Conservation (phyloP, 2,329 filamentous ascomycete species). For the Colletotrichum endophyticum region DNA sequence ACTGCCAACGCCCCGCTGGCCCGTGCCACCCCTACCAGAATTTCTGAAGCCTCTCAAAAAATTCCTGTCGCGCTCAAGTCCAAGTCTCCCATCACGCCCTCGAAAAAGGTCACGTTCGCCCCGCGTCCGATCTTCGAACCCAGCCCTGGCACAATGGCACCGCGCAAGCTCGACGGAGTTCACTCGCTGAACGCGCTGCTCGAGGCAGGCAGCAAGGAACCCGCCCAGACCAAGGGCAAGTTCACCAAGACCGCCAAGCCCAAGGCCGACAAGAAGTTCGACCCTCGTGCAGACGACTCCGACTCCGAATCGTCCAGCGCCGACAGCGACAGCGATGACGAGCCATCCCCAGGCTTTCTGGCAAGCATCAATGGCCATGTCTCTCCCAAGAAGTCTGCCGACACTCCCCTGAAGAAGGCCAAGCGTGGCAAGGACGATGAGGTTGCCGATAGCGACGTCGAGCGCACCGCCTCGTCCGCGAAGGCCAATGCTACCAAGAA, state of each 20-base stretch:
- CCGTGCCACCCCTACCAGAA: conserved; percentile 15
- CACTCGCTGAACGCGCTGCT: conserved; percentile 13
- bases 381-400: conserved; percentile 1
- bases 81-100: background rate
- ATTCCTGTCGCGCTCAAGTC: conserved; percentile 7
- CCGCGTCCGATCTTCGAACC: background rate
- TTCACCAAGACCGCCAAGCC: conserved; percentile 16
- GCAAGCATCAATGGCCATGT: conserved; percentile 11
- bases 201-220: conserved; percentile 3
- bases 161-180: conserved; percentile 19
- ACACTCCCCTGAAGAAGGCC: conserved; percentile 13
- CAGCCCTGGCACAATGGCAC: conserved; percentile 11
- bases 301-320: conserved; percentile 30
- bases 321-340: conserved; percentile 2
- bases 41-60: conserved; percentile 10
- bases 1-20: background rate
- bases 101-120: background rate
- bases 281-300: conserved; percentile 17
- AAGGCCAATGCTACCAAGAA: conserved; percentile 22
- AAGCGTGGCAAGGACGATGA: conserved; percentile 38
- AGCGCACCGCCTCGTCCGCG: conserved; percentile 32
- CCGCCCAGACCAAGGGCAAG: background rate
- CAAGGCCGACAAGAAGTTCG: conserved; percentile 21
- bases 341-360: background rate
- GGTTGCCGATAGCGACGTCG: conserved; percentile 48